These are phyloP conservation scores for Wickerhamiella occidentalis DNA, from an alignment of 805 yeast species.

Conservation along the genomic window DNA sequence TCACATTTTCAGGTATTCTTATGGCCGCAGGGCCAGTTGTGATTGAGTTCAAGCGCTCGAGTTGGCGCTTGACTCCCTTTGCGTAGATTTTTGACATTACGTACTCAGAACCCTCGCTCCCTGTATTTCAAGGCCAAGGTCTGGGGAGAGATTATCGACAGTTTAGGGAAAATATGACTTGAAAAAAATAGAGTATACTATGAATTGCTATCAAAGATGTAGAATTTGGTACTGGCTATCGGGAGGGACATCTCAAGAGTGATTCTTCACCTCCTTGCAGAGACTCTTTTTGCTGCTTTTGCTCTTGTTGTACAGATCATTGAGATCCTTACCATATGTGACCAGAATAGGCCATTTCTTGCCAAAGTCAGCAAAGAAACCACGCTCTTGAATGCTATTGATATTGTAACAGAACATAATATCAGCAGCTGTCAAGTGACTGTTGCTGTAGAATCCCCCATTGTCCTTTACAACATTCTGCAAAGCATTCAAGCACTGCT, in stretches of 20 bases:
- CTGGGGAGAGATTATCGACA: too few relatives aligned
- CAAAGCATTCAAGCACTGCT: constrained; percentile 31
- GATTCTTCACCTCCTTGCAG: neutral
- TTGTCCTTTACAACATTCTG: constrained; percentile 35
- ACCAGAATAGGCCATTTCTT: constrained; percentile 7
- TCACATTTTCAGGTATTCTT: constrained; percentile 20
- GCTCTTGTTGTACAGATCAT: constrained; percentile 1
- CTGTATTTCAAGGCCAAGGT: too few relatives aligned
- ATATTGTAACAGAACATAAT: constrained; percentile 29
- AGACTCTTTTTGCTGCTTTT: neutral
- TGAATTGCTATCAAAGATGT: too few relatives aligned
- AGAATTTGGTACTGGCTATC: too few relatives aligned
- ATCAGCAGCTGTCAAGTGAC: constrained; percentile 49
- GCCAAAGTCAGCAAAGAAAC: neutral
- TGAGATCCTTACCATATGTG: neutral
- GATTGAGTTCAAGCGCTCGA: constrained; percentile 22
- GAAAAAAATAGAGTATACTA: too few relatives aligned
- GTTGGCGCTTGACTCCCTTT: constrained; percentile 23
- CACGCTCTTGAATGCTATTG: neutral
- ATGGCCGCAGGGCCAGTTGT: constrained; percentile 26
- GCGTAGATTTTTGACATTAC: constrained; percentile 15
- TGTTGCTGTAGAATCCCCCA: constrained; percentile 48
- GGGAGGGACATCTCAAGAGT: too few relatives aligned
- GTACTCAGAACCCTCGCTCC: neutral
- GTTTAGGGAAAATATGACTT: too few relatives aligned